Base-by-base conservation (phyloP, 139 green algal species). In the Coccomyxa sp. region DNA sequence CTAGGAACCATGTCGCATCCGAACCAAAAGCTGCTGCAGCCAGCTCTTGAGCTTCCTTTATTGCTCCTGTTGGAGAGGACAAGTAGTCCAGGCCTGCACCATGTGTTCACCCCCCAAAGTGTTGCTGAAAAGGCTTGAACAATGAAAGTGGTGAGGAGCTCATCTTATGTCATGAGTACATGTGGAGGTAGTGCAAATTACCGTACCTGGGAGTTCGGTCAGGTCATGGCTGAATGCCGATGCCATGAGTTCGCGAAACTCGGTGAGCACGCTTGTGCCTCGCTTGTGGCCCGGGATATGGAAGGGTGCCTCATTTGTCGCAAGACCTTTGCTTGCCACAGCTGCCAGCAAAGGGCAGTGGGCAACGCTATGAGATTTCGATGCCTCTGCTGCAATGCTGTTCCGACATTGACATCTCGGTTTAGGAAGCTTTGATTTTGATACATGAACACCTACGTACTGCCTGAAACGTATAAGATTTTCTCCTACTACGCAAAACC, bases 281-380 rank as follows among this genome's bases (percentile, higher is more conserved):
- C 82, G 75, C 74, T 96, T 97, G 88, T 98, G 95, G 45, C 95
- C 95, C 1, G 95, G 95, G 12, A 98, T 91, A 68, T 98, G 90
- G 28, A 97, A 93, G 12, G 94, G 83, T 0, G 82, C 85, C 0
- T 95, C 91, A 0, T 84, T 18, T 17, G 15, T 16, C 21, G 83
- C 80, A 9, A 82, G 60, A 14, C 86, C 89, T 0, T 91, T 88
- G 31, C 87, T 14, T 14, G 80, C 21, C 1, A 96, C 81, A 10
- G 93, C 93, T 57, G 91, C 82, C 59, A 95, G 77, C 38, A 96
- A 82, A 0, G 92, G 93, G 0, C 88, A 88, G 68, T 21, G 18
- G 38, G 23, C 21, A 74, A 10, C 23, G 23, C 21, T 74, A 10
- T 74, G 66, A 3, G 4, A 74, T 74, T 7, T 23, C 4, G 66